phyloP scores from a whole-genome alignment of 331 rosid genomes.

The Phaseolus coccineus region DNA sequence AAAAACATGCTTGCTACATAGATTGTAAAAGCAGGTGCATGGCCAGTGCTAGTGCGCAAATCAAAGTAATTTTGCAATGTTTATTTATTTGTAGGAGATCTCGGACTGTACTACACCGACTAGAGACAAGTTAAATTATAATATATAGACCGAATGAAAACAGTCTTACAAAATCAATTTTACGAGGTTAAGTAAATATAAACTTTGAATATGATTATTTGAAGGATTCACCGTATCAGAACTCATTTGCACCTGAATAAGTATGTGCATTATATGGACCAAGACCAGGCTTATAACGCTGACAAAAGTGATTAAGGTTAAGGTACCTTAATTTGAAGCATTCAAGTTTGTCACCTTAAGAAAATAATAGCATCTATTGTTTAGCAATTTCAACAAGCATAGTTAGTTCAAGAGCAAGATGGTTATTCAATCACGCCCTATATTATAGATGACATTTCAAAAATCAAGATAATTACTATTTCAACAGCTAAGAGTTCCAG shows the following conservation, averaged over 20 bases:
- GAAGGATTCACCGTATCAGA: neutral
- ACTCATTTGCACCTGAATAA: neutral
- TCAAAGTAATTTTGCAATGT: neutral
- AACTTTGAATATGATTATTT: neutral
- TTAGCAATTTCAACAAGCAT: neutral
- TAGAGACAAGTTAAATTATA: too few relatives aligned
- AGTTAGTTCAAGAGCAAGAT: constrained; percentile 15
- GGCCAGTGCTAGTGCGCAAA: neutral
- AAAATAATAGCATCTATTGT: neutral
- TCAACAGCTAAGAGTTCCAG: constrained; percentile 15
- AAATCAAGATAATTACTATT: neutral
- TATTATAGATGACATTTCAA: neutral
- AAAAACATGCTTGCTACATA: constrained; percentile 2
- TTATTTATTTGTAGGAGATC: too few relatives aligned
- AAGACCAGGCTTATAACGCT: too few relatives aligned
- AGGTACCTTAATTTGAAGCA: neutral
- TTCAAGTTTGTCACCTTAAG: neutral
- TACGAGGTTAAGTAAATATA: too few relatives aligned
- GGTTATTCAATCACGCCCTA: neutral
- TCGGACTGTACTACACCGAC: too few relatives aligned
- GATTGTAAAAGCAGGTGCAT: neutral
- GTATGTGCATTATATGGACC: neutral
- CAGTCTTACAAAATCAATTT: too few relatives aligned
- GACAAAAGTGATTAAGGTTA: too few relatives aligned
- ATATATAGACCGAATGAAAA: too few relatives aligned